Percentiles rank a stretch among this genome's conserved stretches.
phyloP scores from a whole-genome alignment of 331 rosid genomes.

The Acacia pycnantha region DNA sequence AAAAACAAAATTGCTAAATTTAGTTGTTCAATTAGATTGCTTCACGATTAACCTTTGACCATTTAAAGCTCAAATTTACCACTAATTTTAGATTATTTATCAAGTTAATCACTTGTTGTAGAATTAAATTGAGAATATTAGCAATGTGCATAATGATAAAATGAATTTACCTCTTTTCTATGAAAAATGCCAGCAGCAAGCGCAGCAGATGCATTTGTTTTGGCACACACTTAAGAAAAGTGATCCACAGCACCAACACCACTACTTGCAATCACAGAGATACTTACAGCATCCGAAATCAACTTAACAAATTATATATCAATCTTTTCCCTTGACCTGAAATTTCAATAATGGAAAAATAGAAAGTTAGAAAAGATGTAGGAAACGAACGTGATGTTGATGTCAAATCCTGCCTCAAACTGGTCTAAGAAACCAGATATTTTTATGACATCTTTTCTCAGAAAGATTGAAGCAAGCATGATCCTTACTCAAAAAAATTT shows the following conservation, averaged over 20 bases:
- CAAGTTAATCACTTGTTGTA: background rate
- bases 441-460: background rate
- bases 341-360: too few relatives aligned
- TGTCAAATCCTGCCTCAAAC: background rate
- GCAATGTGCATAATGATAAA: background rate
- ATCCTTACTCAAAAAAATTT: background rate
- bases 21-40: background rate
- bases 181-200: conserved; percentile 95
- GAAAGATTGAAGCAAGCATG: background rate
- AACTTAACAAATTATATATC: too few relatives aligned
- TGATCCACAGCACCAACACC: too few relatives aligned
- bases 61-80: background rate
- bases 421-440: background rate
- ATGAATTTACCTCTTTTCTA: conserved; percentile 61
- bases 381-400: background rate
- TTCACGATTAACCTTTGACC: background rate
- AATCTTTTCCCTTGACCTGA: too few relatives aligned
- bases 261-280: too few relatives aligned
- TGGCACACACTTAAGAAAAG: too few relatives aligned
- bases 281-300: too few relatives aligned
- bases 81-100: background rate
- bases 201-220: conserved; percentile 77
- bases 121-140: background rate
- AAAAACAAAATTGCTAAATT: background rate
- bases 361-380: background rate